Conservation (phyloP, 2,329 filamentous ascomycete genomes). For the Colletotrichum tofieldiae region DNA sequence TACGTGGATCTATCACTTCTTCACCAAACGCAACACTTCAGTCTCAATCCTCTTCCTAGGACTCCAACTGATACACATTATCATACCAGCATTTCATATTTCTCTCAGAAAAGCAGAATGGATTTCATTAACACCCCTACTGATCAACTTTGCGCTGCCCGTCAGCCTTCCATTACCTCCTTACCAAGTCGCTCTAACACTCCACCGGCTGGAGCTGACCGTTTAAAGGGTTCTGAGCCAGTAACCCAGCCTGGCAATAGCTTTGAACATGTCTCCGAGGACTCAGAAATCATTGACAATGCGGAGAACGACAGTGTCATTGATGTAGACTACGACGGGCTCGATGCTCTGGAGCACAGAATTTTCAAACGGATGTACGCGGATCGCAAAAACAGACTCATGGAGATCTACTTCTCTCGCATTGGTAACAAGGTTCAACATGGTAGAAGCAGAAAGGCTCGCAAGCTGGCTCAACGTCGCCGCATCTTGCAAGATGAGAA, state of each 20-base stretch:
- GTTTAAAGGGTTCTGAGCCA: too few relatives aligned
- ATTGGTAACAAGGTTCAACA: neutral
- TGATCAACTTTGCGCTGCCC: neutral
- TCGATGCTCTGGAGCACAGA: neutral
- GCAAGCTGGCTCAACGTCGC: neutral
- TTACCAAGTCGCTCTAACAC: neutral
- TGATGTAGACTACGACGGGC: neutral
- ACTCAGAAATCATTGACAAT: neutral
- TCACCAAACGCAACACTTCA: neutral
- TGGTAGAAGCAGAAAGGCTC: neutral
- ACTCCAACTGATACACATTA: fast-evolving
- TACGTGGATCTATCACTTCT: too few relatives aligned
- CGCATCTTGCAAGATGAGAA: neutral
- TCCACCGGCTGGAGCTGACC: neutral
- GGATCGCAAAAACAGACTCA: neutral
- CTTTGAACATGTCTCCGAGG: too few relatives aligned
- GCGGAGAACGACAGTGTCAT: neutral
- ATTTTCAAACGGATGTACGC: neutral
- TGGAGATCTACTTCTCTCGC: neutral
- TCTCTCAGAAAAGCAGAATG: neutral
- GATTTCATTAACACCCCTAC: neutral
- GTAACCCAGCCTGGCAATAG: neutral
- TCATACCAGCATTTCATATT: too few relatives aligned
- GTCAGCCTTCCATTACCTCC: neutral
- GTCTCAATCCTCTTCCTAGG: neutral